A percentile compares a stretch with the other conserved stretches of the same genome.
phyloP scores from a whole-genome alignment of 73 alveolate genomes.

The Tetrahymena elliotti region DNA sequence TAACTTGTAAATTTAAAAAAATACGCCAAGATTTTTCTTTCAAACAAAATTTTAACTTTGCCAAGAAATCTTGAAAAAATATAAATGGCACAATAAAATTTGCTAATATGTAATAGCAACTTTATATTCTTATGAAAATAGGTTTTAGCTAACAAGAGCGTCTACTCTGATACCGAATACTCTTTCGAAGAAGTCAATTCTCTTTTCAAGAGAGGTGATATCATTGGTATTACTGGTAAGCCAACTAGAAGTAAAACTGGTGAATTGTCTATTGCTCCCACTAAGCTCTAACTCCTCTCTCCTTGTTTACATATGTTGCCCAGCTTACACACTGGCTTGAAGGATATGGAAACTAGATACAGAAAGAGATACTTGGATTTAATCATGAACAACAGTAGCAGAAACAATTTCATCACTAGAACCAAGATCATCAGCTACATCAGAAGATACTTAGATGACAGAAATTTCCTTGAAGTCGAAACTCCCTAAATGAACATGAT shows the following conservation, averaged over 20 bases:
- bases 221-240: slow-evolving; percentile 90
- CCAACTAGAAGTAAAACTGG: slow-evolving; percentile 94
- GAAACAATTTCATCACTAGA: slow-evolving; percentile 85
- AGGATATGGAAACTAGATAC: slow-evolving; percentile 92
- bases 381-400: slow-evolving; percentile 74
- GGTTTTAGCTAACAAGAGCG: slow-evolving; percentile 53
- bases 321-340: slow-evolving; percentile 76
- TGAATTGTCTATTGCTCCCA: slow-evolving; percentile 78
- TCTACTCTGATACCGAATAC: slow-evolving; percentile 46
- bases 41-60: not conserved
- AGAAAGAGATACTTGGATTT: slow-evolving; percentile 96
- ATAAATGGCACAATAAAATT: not conserved
- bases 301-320: slow-evolving; percentile 93
- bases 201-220: slow-evolving; percentile 84
- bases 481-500: slow-evolving; percentile 99
- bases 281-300: slow-evolving; percentile 58
- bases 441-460: slow-evolving; percentile 80
- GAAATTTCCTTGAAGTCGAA: slow-evolving; percentile 97
- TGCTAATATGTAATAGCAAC: not conserved
- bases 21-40: not conserved
- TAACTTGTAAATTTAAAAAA: not conserved
- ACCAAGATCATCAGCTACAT: slow-evolving; percentile 81
- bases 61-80: not conserved
- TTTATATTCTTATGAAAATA: not conserved
- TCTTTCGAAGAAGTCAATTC: slow-evolving; percentile 56